These are phyloP conservation scores for Scutellaria barbata DNA, from an alignment of 257 asterid genomes.

Conservation along the genomic window DNA sequence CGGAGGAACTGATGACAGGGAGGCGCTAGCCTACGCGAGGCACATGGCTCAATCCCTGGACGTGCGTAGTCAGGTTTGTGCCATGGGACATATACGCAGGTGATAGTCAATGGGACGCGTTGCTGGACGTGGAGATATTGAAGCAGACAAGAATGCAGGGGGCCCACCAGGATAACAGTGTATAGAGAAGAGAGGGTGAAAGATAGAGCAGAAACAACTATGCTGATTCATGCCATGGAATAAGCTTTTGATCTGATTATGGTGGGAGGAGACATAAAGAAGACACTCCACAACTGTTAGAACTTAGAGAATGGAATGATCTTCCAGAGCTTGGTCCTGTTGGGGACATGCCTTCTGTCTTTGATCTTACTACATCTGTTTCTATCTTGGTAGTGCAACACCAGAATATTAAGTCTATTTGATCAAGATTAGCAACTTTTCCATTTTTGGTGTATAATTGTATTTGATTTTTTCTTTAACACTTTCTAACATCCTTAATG, in stretches of 20 bases:
- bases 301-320: slow-evolving; percentile 83
- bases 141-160: slow-evolving; percentile 73
- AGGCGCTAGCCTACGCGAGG: slow-evolving; percentile 68
- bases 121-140: slow-evolving; percentile 71
- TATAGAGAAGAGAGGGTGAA: slow-evolving; percentile 80
- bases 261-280: slow-evolving; percentile 75
- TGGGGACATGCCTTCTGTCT: slow-evolving; percentile 84
- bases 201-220: slow-evolving; percentile 90
- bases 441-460: not conserved
- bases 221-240: slow-evolving; percentile 65
- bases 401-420: slow-evolving; percentile 53
- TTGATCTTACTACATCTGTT: slow-evolving; percentile 60
- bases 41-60: slow-evolving; percentile 66
- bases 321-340: slow-evolving; percentile 82
- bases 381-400: slow-evolving; percentile 82
- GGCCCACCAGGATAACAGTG: slow-evolving; percentile 58
- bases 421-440: not conserved
- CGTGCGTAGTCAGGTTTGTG: slow-evolving; percentile 63
- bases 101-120: slow-evolving; percentile 86
- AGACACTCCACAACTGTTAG: slow-evolving; percentile 65
- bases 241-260: slow-evolving; percentile 77
- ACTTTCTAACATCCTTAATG: no score
- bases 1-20: slow-evolving; percentile 88
- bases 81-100: slow-evolving; percentile 60
- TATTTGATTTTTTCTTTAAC: no score